Base-by-base conservation (phyloP, 495 filamentous ascomycete genomes). In the Annulohypoxylon stygium region DNA sequence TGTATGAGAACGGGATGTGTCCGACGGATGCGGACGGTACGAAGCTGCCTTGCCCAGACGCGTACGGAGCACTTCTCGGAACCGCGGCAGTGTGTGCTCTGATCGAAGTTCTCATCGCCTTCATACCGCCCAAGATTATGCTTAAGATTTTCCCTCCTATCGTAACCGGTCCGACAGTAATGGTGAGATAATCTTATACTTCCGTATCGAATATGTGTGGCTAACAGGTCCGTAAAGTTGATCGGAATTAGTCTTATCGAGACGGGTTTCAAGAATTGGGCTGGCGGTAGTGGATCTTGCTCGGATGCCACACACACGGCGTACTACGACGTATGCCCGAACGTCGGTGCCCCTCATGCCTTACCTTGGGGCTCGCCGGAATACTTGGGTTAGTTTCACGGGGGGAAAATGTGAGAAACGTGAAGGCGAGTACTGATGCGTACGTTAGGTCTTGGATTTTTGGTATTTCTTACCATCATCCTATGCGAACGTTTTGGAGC, bases 381-480 rank as follows among this genome's bases (percentile, higher is more conserved):
- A 79, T 97, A 93, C 77, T 91, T 98, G 53, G 94, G 76, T 78
- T 14, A 36, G 75, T 68, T 39, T 39, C 9, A 39, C n/a, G 18
- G 43, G 39, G 0, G 2, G 2, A 59, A 5, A 8, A 30, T 39
- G 36, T 25, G 12, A 23, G 8, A 39, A 1, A n/a, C 6, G 43
- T 50, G 23, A 39, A n/a, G 41, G 12, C 8, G n/a, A 20, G 12
- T 12, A 53, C 66, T 73, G 58, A 70, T 25, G 34, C 30, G 68
- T 53, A 3, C 11, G 7, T 20, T 36, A 78, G 76, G 94, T 3
- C 88, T 98, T 1, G 95, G 95, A 1, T 97, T 98, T 83, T 88
- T 90, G 25, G 94, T 97, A 45, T 97, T 97, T 78, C 67, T 94
- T n/a, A 93, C 93, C 26, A 97, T 96, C 78, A 93, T 96, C 78